These are phyloP conservation scores for Tuber aestivum DNA, from an alignment of 495 filamentous ascomycete genomes.

Conservation along the genomic window DNA sequence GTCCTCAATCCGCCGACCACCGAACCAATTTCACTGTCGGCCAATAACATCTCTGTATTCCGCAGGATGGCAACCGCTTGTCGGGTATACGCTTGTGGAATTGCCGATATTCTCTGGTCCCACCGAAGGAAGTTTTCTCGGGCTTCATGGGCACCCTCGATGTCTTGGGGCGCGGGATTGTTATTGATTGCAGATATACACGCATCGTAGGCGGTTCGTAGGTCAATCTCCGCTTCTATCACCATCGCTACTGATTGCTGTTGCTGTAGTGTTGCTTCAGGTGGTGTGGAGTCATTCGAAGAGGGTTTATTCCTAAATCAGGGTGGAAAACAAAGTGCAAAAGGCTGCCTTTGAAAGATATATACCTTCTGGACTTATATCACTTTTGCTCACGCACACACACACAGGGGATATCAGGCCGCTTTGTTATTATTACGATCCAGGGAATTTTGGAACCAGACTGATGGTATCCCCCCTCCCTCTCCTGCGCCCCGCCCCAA, in stretches of 20 bases:
- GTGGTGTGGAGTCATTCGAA: neutral
- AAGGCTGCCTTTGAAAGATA: neutral
- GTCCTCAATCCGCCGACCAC: neutral
- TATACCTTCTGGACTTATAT: neutral
- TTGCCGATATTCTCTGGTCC: conserved; percentile 2
- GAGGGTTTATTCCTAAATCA: neutral
- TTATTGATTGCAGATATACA: neutral
- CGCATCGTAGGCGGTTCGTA: neutral
- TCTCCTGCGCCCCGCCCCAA: neutral
- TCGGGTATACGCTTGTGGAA: neutral
- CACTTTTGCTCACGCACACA: neutral
- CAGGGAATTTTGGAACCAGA: neutral
- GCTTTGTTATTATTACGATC: neutral
- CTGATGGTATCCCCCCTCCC: neutral
- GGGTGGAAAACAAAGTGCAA: neutral
- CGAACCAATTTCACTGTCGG: neutral
- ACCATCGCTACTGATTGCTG: neutral
- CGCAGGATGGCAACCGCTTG: neutral
- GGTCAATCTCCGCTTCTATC: neutral
- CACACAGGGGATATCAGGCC: neutral
- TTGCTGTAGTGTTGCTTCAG: neutral
- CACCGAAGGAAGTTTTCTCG: neutral
- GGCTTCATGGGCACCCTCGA: neutral
- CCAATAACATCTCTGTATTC: neutral
- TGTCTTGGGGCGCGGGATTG: neutral